Evolutionary conservation across 805 yeast genomes (phyloP).

Genomic region (Hanseniaspora clermontiae): DNA sequence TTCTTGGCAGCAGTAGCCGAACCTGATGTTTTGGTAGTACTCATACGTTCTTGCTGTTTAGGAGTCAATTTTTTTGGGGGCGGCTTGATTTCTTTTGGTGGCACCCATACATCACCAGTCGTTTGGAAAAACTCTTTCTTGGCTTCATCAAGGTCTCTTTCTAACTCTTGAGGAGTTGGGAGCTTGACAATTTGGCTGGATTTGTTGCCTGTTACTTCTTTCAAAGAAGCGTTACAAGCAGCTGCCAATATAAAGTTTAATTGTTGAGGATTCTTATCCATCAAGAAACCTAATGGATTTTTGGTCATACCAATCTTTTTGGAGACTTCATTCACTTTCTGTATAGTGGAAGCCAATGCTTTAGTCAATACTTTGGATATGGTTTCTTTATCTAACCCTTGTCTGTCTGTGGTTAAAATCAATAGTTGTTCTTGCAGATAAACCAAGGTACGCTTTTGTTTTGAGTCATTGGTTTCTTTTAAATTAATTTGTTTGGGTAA

Average conservation of each 20-base stretch:
- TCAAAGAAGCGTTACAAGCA: slow-evolving; percentile 67
- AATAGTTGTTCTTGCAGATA: slow-evolving; percentile 79
- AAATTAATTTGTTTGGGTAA: slow-evolving; percentile 26
- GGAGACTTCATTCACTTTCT: slow-evolving; percentile 79
- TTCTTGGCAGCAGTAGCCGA: neutral
- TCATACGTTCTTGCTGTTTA: slow-evolving; percentile 1
- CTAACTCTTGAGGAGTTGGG: slow-evolving; percentile 19
- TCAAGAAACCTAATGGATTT: slow-evolving; percentile 62
- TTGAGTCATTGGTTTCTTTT: slow-evolving; percentile 25
- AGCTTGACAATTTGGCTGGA: slow-evolving; percentile 32
- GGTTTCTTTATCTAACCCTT: slow-evolving; percentile 63
- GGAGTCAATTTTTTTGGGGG: slow-evolving; percentile 14
- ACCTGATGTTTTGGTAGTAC: neutral
- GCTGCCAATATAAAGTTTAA: slow-evolving; percentile 66
- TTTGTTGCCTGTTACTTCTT: slow-evolving; percentile 44
- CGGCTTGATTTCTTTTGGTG: slow-evolving; percentile 17
- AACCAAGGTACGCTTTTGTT: slow-evolving; percentile 49
- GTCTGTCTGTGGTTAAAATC: slow-evolving; percentile 63
- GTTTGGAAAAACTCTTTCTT: slow-evolving; percentile 13
- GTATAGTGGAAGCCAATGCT: slow-evolving; percentile 85
- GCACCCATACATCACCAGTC: slow-evolving; percentile 11
- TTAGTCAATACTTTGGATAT: slow-evolving; percentile 78
- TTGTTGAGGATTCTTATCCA: slow-evolving; percentile 71
- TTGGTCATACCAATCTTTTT: slow-evolving; percentile 71
- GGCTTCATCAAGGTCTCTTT: slow-evolving; percentile 13